These are phyloP conservation scores for Eucalyptus globulus DNA, from an alignment of 345 rosid genomes.

Conservation along the genomic window DNA sequence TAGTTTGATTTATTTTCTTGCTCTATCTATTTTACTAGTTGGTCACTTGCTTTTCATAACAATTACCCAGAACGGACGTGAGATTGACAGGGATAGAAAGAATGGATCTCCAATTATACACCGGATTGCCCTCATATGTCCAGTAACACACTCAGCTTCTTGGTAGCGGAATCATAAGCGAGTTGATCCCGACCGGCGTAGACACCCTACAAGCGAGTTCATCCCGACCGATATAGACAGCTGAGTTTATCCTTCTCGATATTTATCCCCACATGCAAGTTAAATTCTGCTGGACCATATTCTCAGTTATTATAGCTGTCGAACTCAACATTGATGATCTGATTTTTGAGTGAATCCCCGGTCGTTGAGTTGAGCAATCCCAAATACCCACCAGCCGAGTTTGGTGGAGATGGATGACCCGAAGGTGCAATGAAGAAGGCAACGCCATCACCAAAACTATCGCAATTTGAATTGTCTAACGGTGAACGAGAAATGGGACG, in stretches of 20 bases:
- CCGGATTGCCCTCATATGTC: not conserved
- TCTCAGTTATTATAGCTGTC: conserved; percentile 1
- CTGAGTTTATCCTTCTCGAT: not conserved
- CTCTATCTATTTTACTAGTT: not conserved
- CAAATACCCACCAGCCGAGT: conserved; percentile 28
- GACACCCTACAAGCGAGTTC: not conserved
- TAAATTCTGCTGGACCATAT: conserved; percentile 8
- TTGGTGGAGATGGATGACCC: conserved; percentile 28
- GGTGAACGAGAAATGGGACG: not conserved
- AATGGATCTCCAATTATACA: not conserved
- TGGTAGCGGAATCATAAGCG: not conserved
- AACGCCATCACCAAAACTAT: not conserved
- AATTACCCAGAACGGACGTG: not conserved
- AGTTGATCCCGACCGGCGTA: not conserved
- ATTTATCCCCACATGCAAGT: conserved; percentile 17
- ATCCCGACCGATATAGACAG: not conserved
- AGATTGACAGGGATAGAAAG: not conserved
- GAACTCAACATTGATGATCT: conserved; percentile 19
- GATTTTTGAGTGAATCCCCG: not conserved
- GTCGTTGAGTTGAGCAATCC: conserved; percentile 19
- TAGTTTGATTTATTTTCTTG: not conserved
- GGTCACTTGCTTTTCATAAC: not conserved
- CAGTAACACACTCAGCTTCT: not conserved
- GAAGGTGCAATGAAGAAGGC: conserved; percentile 27
- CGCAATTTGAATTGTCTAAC: not conserved